phyloP scores from a whole-genome alignment of 352 stramenopile species.

The Pythium sukuiense region DNA sequence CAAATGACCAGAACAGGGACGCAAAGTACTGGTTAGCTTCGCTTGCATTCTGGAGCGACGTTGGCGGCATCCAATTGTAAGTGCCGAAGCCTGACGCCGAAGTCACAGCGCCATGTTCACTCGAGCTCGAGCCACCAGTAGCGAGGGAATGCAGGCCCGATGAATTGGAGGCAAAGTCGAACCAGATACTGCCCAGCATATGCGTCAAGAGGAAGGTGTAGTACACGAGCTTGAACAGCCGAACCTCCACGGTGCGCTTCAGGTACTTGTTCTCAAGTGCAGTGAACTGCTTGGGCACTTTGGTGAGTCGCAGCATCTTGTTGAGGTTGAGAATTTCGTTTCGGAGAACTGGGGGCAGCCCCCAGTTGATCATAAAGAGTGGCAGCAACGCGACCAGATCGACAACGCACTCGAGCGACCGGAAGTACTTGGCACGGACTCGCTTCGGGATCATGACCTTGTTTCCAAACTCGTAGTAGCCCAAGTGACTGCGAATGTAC shows the following conservation, averaged over 20 bases:
- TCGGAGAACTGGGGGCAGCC: background rate
- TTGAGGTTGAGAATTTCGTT: slow-evolving; percentile 65
- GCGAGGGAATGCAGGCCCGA: slow-evolving; percentile 20
- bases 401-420: slow-evolving; percentile 42
- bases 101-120: background rate
- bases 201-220: slow-evolving; percentile 69
- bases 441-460: slow-evolving; percentile 53
- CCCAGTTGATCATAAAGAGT: slow-evolving; percentile 52
- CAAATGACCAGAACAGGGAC: slow-evolving; percentile 70
- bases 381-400: slow-evolving; percentile 53
- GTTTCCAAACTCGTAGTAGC: slow-evolving; percentile 70
- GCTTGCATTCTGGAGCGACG: slow-evolving; percentile 30
- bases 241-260: slow-evolving; percentile 58
- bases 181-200: slow-evolving; percentile 60
- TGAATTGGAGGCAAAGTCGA: slow-evolving; percentile 46
- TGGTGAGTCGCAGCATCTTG: slow-evolving; percentile 57
- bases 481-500: slow-evolving; percentile 46
- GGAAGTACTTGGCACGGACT: slow-evolving; percentile 51
- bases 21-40: slow-evolving; percentile 52
- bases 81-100: slow-evolving; percentile 14
- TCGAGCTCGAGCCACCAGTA: slow-evolving; percentile 4
- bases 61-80: slow-evolving; percentile 36
- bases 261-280: slow-evolving; percentile 64
- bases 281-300: slow-evolving; percentile 51
- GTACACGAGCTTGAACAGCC: slow-evolving; percentile 75